Evolutionary conservation across 345 rosid genomes (phyloP).

Genomic region (Murraya paniculata): DNA sequence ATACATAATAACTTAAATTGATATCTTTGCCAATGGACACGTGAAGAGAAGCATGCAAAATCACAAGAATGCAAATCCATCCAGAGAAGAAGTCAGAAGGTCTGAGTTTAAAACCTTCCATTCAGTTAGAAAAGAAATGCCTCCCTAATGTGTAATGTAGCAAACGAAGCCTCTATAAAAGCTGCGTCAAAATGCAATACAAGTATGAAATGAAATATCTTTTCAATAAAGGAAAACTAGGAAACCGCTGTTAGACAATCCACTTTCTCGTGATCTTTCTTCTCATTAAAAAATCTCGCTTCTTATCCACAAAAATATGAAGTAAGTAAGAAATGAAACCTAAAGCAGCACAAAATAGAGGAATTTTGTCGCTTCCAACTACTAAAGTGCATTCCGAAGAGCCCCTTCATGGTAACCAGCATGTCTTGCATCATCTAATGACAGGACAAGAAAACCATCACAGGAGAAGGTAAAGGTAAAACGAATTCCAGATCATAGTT

Average conservation of each 20-base stretch:
- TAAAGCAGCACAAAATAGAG: neutral
- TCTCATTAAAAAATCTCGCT: neutral
- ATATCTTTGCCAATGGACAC: neutral
- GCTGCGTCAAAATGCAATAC: neutral
- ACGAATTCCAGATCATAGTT: neutral
- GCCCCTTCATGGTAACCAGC: neutral
- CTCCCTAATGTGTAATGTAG: neutral
- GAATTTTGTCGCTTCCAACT: neutral
- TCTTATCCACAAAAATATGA: neutral
- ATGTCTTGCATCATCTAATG: neutral
- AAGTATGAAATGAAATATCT: neutral
- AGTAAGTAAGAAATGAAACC: neutral
- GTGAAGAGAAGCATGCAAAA: neutral
- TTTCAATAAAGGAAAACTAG: neutral
- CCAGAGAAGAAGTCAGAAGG: neutral
- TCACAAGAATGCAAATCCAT: neutral
- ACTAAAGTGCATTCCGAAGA: neutral
- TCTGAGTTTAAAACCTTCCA: neutral
- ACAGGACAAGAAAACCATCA: neutral
- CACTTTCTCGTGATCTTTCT: neutral
- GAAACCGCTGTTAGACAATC: neutral
- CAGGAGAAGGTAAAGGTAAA: neutral
- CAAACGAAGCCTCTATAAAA: neutral
- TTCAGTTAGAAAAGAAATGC: neutral
- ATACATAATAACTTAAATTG: neutral